phyloP scores from a whole-genome alignment of 2,329 filamentous ascomycete species.

The Alternaria solani region DNA sequence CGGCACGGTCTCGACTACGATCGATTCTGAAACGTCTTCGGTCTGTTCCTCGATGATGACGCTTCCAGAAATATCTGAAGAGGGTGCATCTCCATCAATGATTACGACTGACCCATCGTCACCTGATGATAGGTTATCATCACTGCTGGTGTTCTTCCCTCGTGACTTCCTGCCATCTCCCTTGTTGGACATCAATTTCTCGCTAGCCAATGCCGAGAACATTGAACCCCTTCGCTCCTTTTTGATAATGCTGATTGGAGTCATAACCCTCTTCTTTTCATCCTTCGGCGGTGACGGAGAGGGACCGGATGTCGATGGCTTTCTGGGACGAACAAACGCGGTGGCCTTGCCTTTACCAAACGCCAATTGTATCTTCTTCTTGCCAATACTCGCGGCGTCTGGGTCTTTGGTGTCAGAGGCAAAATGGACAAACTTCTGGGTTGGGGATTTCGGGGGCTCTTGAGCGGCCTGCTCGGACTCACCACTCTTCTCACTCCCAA shows the following conservation, averaged over 20 bases:
- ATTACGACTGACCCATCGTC: slow-evolving; percentile 7
- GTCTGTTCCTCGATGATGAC: slow-evolving; percentile 19
- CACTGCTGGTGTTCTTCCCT: slow-evolving; percentile 37
- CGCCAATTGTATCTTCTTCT: slow-evolving; percentile 38
- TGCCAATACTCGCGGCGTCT: slow-evolving; percentile 37
- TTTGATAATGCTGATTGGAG: slow-evolving; percentile 28
- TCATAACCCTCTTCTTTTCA: slow-evolving; percentile 36
- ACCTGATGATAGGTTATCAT: slow-evolving; percentile 13
- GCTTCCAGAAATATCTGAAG: slow-evolving; percentile 23
- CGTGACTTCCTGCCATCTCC: slow-evolving; percentile 31
- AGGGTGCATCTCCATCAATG: slow-evolving; percentile 1
- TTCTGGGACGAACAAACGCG: slow-evolving; percentile 45
- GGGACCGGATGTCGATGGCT: slow-evolving; percentile 29
- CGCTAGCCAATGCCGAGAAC: slow-evolving; percentile 26
- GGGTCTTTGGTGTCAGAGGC: slow-evolving; percentile 50
- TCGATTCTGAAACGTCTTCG: slow-evolving; percentile 8
- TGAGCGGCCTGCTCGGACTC: slow-evolving; percentile 49
- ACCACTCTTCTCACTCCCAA: slow-evolving; percentile 45
- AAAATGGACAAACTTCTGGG: slow-evolving; percentile 47
- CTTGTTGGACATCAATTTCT: slow-evolving; percentile 39
- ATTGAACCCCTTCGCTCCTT: slow-evolving; percentile 31
- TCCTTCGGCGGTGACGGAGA: slow-evolving; percentile 36
- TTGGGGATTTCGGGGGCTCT: slow-evolving; percentile 43
- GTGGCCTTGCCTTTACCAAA: slow-evolving; percentile 41
- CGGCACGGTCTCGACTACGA: slow-evolving; percentile 3